These are phyloP conservation scores for Pseudogymnoascus sp. DNA, from an alignment of 2,329 filamentous ascomycete species.

Conservation along the genomic window DNA sequence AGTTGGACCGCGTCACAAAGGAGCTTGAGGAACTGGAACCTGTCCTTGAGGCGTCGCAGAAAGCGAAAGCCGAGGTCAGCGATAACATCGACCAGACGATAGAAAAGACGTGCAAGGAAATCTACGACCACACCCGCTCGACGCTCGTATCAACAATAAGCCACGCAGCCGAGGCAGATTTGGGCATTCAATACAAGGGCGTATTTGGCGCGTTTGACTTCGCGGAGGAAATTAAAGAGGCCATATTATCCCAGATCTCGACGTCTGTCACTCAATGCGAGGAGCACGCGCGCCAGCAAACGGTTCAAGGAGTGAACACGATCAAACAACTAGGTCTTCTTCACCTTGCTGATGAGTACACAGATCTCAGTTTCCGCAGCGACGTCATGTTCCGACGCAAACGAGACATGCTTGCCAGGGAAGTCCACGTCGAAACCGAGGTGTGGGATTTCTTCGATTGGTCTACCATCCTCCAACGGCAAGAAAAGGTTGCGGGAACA, in stretches of 20 bases:
- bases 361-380: slow-evolving; percentile 77
- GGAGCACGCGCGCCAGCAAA: slow-evolving; percentile 72
- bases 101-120: slow-evolving; percentile 75
- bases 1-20: slow-evolving; percentile 73
- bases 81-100: slow-evolving; percentile 76
- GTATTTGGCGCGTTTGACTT: slow-evolving; percentile 81
- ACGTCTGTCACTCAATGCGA: slow-evolving; percentile 73
- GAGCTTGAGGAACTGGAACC: slow-evolving; percentile 81
- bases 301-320: slow-evolving; percentile 71
- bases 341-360: slow-evolving; percentile 82
- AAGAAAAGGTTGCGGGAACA: slow-evolving; percentile 91
- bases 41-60: slow-evolving; percentile 74
- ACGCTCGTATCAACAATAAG: slow-evolving; percentile 69
- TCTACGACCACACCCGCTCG: slow-evolving; percentile 76
- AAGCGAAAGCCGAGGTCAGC: slow-evolving; percentile 69
- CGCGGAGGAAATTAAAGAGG: slow-evolving; percentile 84
- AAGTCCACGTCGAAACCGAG: slow-evolving; percentile 83
- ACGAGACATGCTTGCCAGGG: slow-evolving; percentile 71
- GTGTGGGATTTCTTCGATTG: slow-evolving; percentile 91
- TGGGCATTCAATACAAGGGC: slow-evolving; percentile 81
- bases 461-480: slow-evolving; percentile 71
- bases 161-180: slow-evolving; percentile 66
- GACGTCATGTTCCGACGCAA: slow-evolving; percentile 91
- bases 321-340: slow-evolving; percentile 85
- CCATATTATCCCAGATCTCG: slow-evolving; percentile 84